These are phyloP conservation scores for Euphorbia pulcherrima DNA, from an alignment of 345 rosid genomes.

Conservation along the genomic window DNA sequence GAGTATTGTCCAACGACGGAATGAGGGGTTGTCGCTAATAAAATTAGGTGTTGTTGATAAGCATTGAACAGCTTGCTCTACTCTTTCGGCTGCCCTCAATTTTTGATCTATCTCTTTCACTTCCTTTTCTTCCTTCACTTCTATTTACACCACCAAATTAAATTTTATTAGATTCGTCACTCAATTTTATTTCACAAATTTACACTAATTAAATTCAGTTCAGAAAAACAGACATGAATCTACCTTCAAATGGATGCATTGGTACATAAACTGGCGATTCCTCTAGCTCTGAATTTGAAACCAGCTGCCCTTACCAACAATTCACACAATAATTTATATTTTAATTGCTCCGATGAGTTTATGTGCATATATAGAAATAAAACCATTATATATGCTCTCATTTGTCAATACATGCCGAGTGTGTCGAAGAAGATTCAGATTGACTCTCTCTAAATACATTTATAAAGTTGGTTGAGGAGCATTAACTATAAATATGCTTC, in stretches of 20 bases:
- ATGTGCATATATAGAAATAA: too few species aligned
- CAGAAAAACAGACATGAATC: not conserved
- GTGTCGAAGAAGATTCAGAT: too few species aligned
- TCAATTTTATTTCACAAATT: too few species aligned
- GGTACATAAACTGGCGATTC: slow-evolving; percentile 55
- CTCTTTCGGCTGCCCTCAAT: slow-evolving; percentile 38
- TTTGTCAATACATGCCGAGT: too few species aligned
- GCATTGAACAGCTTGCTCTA: slow-evolving; percentile 43
- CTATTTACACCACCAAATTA: slow-evolving; percentile 34
- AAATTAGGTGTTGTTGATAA: slow-evolving; percentile 3
- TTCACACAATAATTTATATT: too few species aligned
- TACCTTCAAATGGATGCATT: slow-evolving; percentile 50
- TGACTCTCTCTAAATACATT: too few species aligned
- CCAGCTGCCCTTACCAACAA: slow-evolving; percentile 34
- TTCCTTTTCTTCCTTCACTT: slow-evolving; percentile 37
- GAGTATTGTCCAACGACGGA: slow-evolving; percentile 43
- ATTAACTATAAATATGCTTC: too few species aligned
- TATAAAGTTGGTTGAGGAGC: too few species aligned
- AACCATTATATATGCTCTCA: too few species aligned
- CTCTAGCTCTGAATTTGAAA: slow-evolving; percentile 46
- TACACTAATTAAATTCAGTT: too few species aligned
- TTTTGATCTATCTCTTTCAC: slow-evolving; percentile 35
- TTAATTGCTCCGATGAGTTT: too few species aligned
- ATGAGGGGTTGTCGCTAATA: slow-evolving; percentile 12
- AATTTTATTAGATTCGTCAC: too few species aligned